phyloP scores from a whole-genome alignment of 2,329 filamentous ascomycete genomes.

The Calonectria pteridis region DNA sequence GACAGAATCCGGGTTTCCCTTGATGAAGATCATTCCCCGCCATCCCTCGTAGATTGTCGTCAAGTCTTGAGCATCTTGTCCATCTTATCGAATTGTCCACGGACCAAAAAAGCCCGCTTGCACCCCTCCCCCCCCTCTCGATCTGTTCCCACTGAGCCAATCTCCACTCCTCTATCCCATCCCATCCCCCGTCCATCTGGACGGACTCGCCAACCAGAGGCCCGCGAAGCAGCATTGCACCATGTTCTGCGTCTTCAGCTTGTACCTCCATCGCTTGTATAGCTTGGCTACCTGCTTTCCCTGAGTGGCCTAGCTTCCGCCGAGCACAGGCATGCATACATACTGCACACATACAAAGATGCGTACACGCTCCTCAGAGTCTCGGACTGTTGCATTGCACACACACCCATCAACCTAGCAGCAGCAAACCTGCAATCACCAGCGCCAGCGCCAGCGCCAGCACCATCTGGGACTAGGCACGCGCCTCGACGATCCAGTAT shows the following conservation, averaged over 20 bases:
- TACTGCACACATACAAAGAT: background rate
- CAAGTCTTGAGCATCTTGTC: background rate
- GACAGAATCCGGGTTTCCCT: conserved; percentile 1
- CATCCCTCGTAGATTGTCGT: background rate
- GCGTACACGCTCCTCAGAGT: background rate
- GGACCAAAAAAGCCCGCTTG: conserved; percentile 4
- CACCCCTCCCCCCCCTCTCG: background rate
- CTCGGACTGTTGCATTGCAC: conserved; percentile 4
- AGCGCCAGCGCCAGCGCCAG: background rate
- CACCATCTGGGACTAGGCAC: conserved; percentile 13
- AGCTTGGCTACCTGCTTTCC: background rate
- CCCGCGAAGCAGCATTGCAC: background rate
- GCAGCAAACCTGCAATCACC: background rate
- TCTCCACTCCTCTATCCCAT: background rate
- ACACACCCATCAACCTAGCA: background rate
- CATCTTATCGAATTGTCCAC: background rate
- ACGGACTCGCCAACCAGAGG: background rate
- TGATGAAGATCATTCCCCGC: background rate
- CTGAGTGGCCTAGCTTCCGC: background rate
- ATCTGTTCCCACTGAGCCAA: conserved; percentile 16
- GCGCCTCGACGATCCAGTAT: conserved; percentile 10
- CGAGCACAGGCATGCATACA: background rate
- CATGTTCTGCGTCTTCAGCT: background rate
- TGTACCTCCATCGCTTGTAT: background rate
- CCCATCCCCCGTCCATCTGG: background rate